Conservation (phyloP, 2,329 filamentous ascomycete species). For the Parasarocladium wereldwijsianum region DNA sequence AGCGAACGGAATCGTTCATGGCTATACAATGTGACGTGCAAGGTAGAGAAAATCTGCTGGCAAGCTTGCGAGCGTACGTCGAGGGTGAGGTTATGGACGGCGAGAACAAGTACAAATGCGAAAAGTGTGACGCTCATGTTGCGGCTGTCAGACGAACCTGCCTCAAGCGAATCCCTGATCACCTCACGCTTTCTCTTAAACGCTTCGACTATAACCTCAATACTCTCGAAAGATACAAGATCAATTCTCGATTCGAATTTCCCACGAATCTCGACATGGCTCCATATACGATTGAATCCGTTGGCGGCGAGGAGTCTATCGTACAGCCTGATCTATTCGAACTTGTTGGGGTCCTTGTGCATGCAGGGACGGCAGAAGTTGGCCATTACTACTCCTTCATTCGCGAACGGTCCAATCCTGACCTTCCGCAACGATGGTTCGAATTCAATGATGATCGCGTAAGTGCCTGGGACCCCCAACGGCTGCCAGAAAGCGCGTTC, state of each 20-base stretch:
- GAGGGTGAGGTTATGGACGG: slow-evolving; percentile 95
- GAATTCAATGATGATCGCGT: slow-evolving; percentile 93
- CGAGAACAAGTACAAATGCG: slow-evolving; percentile 96
- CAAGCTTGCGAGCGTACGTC: slow-evolving; percentile 89
- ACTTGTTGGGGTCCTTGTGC: slow-evolving; percentile 86
- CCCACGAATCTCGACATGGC: slow-evolving; percentile 73
- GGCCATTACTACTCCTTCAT: slow-evolving; percentile 98
- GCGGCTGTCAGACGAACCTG: slow-evolving; percentile 89
- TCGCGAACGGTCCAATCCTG: slow-evolving; percentile 53
- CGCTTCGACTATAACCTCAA: slow-evolving; percentile 70
- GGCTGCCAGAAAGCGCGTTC: slow-evolving; percentile 66
- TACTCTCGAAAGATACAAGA: slow-evolving; percentile 72
- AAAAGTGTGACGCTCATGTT: slow-evolving; percentile 74
- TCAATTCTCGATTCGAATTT: slow-evolving; percentile 90
- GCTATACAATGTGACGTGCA: slow-evolving; percentile 95
- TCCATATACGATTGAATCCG: slow-evolving; percentile 65
- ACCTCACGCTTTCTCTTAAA: slow-evolving; percentile 90
- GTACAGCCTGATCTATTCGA: slow-evolving; percentile 66
- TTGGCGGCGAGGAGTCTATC: slow-evolving; percentile 24
- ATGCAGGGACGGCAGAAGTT: slow-evolving; percentile 82
- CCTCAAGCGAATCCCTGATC: slow-evolving; percentile 81
- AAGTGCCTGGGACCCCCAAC: slow-evolving; percentile 54
- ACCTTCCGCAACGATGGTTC: slow-evolving; percentile 49
- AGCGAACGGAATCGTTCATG: slow-evolving; percentile 78
- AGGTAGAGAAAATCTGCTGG: slow-evolving; percentile 67